Evolutionary conservation across 768 basidiomycete genomes (phyloP).

Genomic region (Russula earlei): DNA sequence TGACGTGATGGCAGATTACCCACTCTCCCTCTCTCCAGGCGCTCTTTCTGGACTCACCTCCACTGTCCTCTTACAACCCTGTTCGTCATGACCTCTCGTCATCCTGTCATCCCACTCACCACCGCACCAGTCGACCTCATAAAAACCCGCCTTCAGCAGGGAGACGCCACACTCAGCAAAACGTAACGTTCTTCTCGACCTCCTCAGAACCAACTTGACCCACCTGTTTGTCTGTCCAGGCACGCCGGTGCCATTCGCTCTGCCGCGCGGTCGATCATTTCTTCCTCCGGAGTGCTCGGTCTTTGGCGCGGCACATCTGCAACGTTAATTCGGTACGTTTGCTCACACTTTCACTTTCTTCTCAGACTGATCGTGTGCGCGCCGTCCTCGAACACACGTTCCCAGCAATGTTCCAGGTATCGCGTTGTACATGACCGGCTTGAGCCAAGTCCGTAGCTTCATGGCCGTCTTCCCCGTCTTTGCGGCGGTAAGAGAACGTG

Average conservation of each 20-base stretch:
- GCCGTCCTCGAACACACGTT: no score
- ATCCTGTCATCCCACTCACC: neutral
- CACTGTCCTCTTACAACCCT: conserved; percentile 66
- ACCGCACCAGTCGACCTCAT: conserved; percentile 63
- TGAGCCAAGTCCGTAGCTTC: conserved; percentile 70
- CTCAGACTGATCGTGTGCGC: neutral
- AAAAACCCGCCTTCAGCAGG: conserved; percentile 88
- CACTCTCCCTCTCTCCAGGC: conserved; percentile 33
- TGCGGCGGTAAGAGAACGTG: conserved; percentile 25
- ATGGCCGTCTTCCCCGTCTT: conserved; percentile 73
- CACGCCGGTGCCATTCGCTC: conserved; percentile 37
- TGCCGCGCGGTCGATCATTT: conserved; percentile 49
- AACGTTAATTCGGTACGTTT: conserved; percentile 58
- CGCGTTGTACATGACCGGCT: conserved; percentile 80
- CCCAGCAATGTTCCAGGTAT: conserved; percentile 89
- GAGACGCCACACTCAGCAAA: conserved; percentile 37
- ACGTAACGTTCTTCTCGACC: conserved; percentile 29
- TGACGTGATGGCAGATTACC: neutral
- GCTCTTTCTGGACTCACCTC: conserved; percentile 73
- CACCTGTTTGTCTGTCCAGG: conserved; percentile 18
- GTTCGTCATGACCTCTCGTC: conserved; percentile 33
- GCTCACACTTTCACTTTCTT: neutral
- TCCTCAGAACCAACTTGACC: neutral
- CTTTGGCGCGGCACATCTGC: conserved; percentile 87
- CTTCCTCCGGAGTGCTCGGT: conserved; percentile 53